A percentile compares a stretch with the other conserved stretches of the same genome.
phyloP scores from a whole-genome alignment of 2,329 filamentous ascomycete genomes.

The Coniella vitis region DNA sequence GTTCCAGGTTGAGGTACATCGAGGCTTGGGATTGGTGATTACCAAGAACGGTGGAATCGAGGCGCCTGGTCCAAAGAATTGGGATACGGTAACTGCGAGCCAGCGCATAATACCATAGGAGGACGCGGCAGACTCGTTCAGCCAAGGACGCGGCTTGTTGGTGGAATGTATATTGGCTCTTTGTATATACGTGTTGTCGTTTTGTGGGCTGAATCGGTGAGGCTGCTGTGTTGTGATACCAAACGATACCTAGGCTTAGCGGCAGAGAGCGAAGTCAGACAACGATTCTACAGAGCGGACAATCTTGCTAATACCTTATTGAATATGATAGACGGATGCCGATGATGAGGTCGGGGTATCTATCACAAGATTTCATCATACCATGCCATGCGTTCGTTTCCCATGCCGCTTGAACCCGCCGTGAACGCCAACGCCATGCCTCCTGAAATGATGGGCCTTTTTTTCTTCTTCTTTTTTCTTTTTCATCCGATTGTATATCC shows the following conservation, averaged over 20 bases:
- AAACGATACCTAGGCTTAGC: neutral
- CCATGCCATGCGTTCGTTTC: neutral
- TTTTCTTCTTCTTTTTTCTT: neutral
- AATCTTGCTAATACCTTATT: too few species aligned
- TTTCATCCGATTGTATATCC: too few species aligned
- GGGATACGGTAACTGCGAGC: constrained; percentile 32
- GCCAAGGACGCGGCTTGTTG: neutral
- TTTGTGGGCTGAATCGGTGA: too few species aligned
- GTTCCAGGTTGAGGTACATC: constrained; percentile 87
- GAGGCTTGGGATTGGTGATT: constrained; percentile 74
- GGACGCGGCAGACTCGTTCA: too few species aligned
- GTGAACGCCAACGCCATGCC: constrained; percentile 6
- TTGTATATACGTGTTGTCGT: too few species aligned
- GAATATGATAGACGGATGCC: neutral
- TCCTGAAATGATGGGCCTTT: neutral
- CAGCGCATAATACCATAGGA: constrained; percentile 24
- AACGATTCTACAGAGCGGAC: too few species aligned
- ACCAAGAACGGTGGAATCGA: constrained; percentile 73
- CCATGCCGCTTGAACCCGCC: neutral
- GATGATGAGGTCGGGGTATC: neutral
- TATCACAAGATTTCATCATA: constrained; percentile 1
- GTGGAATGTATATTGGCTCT: too few species aligned
- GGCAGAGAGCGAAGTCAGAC: too few species aligned
- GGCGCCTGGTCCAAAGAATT: constrained; percentile 44
- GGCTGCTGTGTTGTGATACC: too few species aligned